Base-by-base conservation (phyloP, 208 protist genomes). In the Trypanosoma conorhini region DNA sequence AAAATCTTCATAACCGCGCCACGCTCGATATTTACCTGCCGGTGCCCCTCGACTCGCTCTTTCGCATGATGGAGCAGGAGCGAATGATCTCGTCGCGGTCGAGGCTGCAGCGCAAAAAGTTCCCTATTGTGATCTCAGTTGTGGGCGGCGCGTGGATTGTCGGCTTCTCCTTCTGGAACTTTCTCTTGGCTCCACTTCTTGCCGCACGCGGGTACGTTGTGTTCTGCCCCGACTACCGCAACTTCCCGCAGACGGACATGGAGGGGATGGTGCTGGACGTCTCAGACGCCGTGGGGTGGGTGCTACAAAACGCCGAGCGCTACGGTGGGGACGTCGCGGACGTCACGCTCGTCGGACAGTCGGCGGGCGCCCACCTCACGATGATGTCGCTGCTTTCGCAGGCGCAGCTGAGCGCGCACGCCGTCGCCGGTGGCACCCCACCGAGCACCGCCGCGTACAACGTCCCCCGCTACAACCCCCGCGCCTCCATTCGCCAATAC, bases 151-250 rank as follows among this genome's bases (percentile, higher is more conserved):
- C 81, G 12, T 97, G 92, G 89, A 97, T 97, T 76, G 86, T 97
- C 57, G 92, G 92, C 8, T 85, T 80, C 58, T 75, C 94, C 44
- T 74, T 93, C 31, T 97, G 92, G 89, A 82, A 76, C 48, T 83
- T 81, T 35, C 79, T 97, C 58, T 68, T 97, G n/a, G 89, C 88
- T 19, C 85, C 88, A 3, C 64, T 94, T 13, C 70, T 97, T 5
- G 80, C 89, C 13, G 71, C 80, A 38, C 80, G 89, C 46, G 92
- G 92, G 40, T 94, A 93, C 79, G 71, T 95, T 33, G 89, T 94
- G 17, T 95, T 97, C 79, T 92, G 86, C 76, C 92, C 92, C 12
- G 92, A 97, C 86, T 97, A 97, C 79, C 89, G 92, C 59, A 97
- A 97, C 83, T 97, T 95, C 67, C 92, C 92, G 35, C 89, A 95